A percentile compares a stretch with the other conserved stretches of the same genome.
Evolutionary conservation across 164 flowering plant genomes (phyloP).

Genomic region (Malania oleifera): DNA sequence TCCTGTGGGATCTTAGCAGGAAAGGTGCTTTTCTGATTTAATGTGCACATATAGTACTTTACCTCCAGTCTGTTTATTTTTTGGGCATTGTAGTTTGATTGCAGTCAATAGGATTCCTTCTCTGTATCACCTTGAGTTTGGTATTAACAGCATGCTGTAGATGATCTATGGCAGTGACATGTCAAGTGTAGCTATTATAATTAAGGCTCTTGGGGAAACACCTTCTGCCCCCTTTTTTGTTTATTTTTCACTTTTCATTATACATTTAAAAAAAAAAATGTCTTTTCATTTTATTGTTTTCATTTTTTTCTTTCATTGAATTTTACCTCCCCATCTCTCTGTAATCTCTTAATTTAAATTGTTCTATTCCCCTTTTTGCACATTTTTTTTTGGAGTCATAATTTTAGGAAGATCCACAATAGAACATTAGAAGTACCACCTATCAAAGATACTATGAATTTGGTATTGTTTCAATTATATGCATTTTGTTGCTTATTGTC

Average conservation of each 20-base stretch:
- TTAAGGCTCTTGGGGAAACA: background rate
- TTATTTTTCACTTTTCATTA: background rate
- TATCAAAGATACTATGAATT: too few relatives aligned
- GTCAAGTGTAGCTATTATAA: constrained; percentile 13
- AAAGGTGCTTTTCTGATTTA: constrained; percentile 6
- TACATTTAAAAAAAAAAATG: too few relatives aligned
- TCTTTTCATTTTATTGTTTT: background rate
- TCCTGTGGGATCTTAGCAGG: constrained; percentile 66
- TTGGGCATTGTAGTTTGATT: constrained; percentile 8
- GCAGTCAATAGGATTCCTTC: constrained; percentile 9
- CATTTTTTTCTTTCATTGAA: background rate
- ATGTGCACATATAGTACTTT: constrained; percentile 32
- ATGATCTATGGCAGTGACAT: constrained; percentile 2
- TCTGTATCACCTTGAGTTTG: constrained; percentile 9
- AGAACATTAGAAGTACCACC: too few relatives aligned
- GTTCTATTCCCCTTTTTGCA: too few relatives aligned
- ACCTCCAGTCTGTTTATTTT: background rate
- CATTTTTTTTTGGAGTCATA: too few relatives aligned
- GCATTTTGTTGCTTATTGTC: too few relatives aligned
- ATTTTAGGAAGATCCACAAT: too few relatives aligned
- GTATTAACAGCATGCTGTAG: constrained; percentile 8
- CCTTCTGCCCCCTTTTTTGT: background rate
- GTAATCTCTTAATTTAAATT: too few relatives aligned
- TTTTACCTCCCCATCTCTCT: too few relatives aligned
- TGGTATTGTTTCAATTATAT: too few relatives aligned